Evolutionary conservation across 164 flowering plant genomes (phyloP).

Genomic region (Warburgia ugandensis): DNA sequence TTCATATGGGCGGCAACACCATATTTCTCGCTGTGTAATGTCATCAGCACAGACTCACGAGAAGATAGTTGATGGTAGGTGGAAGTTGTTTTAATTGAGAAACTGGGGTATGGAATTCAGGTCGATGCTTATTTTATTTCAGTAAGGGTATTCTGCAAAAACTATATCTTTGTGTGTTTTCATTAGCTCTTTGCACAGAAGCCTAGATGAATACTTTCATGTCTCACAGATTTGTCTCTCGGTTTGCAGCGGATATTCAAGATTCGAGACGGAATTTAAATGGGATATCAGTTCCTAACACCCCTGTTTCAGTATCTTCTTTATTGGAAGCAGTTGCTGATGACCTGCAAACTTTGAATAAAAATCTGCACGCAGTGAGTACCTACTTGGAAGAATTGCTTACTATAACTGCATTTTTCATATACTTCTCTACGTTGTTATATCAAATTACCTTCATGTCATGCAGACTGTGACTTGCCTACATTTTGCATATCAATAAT

Average conservation of each 20-base stretch:
- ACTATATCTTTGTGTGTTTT: no score
- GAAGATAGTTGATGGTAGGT: slow-evolving; percentile 44
- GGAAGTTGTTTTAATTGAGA: background rate
- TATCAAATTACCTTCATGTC: no score
- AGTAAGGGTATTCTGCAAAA: background rate
- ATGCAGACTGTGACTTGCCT: no score
- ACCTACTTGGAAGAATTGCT: background rate
- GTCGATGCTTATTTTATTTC: background rate
- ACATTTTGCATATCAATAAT: no score
- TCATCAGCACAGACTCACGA: slow-evolving; percentile 43
- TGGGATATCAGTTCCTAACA: slow-evolving; percentile 26
- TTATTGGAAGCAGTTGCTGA: slow-evolving; percentile 79
- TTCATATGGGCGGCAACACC: slow-evolving; percentile 18
- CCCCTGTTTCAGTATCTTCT: slow-evolving; percentile 40
- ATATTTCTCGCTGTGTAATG: slow-evolving; percentile 26
- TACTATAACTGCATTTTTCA: background rate
- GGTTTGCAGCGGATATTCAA: slow-evolving; percentile 33
- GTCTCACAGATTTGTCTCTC: background rate
- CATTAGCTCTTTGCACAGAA: no score
- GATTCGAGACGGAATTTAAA: slow-evolving; percentile 36
- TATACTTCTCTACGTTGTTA: no score
- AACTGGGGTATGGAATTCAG: background rate
- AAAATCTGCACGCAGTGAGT: slow-evolving; percentile 75
- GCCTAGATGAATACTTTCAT: no score
- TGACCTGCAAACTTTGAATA: slow-evolving; percentile 62